Evolutionary conservation across 257 asterid genomes (phyloP).

Genomic region (Nyctanthes arbortristis): DNA sequence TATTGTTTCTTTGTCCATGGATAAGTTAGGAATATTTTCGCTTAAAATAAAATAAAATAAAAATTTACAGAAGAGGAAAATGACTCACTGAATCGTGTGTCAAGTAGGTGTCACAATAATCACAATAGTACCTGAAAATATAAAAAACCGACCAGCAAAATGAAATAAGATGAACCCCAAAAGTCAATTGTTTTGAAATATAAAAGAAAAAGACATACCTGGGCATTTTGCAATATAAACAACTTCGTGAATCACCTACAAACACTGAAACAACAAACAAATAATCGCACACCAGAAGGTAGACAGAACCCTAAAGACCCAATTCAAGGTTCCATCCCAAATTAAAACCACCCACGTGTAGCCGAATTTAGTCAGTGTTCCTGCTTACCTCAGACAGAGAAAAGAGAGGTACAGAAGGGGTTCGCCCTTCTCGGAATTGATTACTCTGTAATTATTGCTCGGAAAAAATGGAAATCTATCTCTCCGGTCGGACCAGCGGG

Average conservation of each 20-base stretch:
- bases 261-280: not conserved
- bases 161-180: constrained; percentile 5
- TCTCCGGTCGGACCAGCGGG: no score
- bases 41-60: not conserved
- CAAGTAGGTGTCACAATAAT: constrained; percentile 90
- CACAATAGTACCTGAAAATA: constrained; percentile 77
- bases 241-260: not conserved
- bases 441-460: no score
- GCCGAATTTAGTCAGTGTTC: no score
- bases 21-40: constrained; percentile 10
- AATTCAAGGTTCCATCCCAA: no score
- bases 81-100: constrained; percentile 87
- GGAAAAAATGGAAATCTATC: no score
- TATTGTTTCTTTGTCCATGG: not conserved
- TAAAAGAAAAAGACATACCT: constrained; percentile 21
- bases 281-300: not conserved
- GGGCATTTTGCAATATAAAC: constrained; percentile 38
- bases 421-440: no score
- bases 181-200: not conserved
- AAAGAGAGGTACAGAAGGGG: no score
- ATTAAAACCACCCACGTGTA: no score
- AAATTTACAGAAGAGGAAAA: not conserved
- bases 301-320: not conserved
- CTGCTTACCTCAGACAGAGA: no score
- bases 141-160: not conserved